phyloP scores from a whole-genome alignment of 768 basidiomycete species.

The Trametes maxima region DNA sequence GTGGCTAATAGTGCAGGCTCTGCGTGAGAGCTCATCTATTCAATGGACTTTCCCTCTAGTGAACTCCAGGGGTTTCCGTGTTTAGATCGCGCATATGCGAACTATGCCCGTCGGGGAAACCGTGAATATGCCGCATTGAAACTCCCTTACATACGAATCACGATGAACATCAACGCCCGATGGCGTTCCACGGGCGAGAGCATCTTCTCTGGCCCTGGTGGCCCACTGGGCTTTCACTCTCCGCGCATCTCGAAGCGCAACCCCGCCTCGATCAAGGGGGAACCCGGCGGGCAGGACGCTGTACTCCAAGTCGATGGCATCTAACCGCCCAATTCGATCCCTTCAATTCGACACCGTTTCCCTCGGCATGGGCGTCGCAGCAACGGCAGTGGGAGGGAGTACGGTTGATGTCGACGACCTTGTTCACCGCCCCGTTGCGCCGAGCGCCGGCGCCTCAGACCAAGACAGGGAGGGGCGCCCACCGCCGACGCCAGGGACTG shows the following conservation, averaged over 20 bases:
- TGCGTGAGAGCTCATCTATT: no score
- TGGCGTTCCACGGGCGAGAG: not conserved
- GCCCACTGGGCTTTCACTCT: not conserved
- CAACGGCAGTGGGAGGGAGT: not conserved
- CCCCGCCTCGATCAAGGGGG: no score
- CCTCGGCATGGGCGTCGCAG: not conserved
- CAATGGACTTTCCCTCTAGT: no score
- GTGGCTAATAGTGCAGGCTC: no score
- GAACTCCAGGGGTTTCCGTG: no score
- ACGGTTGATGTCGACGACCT: not conserved
- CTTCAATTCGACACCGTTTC: not conserved
- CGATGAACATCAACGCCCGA: conserved; percentile 1
- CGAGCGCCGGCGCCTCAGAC: not conserved
- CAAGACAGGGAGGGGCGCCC: not conserved
- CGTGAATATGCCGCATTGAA: not conserved
- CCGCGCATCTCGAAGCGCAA: not conserved
- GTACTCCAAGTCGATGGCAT: not conserved
- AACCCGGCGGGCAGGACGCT: no score
- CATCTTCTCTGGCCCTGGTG: not conserved
- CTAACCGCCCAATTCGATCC: not conserved
- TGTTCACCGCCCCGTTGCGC: conserved; percentile 8
- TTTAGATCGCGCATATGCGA: no score
- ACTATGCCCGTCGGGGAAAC: not conserved
- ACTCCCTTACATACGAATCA: not conserved
- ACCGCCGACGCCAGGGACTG: conserved; percentile 16